These are phyloP conservation scores for Penicillium freii DNA, from an alignment of 2,329 filamentous ascomycete species.

Conservation along the genomic window DNA sequence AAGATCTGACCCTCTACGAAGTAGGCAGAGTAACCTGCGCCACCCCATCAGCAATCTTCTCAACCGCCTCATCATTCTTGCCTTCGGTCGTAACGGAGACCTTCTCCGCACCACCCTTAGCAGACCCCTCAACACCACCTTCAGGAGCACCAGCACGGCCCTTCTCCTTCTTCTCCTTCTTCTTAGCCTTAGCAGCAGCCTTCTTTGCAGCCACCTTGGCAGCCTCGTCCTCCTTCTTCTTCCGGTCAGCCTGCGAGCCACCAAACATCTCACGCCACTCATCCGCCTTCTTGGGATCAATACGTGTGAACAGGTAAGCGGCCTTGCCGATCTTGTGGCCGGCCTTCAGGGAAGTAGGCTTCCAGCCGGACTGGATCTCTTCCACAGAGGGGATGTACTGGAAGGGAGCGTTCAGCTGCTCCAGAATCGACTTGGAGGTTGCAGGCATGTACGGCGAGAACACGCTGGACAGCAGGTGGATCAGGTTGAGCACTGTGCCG, in stretches of 20 bases:
- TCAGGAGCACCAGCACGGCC: slow-evolving; percentile 22
- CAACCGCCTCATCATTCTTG: slow-evolving; percentile 36
- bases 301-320: slow-evolving; percentile 76
- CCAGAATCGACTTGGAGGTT: slow-evolving; percentile 71
- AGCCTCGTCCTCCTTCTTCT: slow-evolving; percentile 63
- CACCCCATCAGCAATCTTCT: slow-evolving; percentile 44
- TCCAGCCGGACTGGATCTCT: slow-evolving; percentile 59
- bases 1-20: slow-evolving; percentile 26
- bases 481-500: slow-evolving; percentile 77
- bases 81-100: slow-evolving; percentile 23
- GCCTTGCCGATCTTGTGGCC: slow-evolving; percentile 81
- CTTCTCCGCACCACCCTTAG: slow-evolving; percentile 36
- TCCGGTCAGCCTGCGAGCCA: slow-evolving; percentile 63
- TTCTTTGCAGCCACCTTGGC: slow-evolving; percentile 42
- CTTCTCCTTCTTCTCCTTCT: slow-evolving; percentile 40
- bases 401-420: slow-evolving; percentile 66
- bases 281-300: slow-evolving; percentile 75
- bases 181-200: slow-evolving; percentile 37
- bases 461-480: slow-evolving; percentile 75
- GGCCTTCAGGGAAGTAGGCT: slow-evolving; percentile 57
- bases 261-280: slow-evolving; percentile 79
- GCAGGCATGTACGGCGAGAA: slow-evolving; percentile 81
- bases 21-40: slow-evolving; percentile 44
- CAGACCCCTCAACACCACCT: slow-evolving; percentile 36
- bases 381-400: slow-evolving; percentile 58